Conservation (phyloP, 2,329 filamentous ascomycete species). For the Alternaria arbusti region DNA sequence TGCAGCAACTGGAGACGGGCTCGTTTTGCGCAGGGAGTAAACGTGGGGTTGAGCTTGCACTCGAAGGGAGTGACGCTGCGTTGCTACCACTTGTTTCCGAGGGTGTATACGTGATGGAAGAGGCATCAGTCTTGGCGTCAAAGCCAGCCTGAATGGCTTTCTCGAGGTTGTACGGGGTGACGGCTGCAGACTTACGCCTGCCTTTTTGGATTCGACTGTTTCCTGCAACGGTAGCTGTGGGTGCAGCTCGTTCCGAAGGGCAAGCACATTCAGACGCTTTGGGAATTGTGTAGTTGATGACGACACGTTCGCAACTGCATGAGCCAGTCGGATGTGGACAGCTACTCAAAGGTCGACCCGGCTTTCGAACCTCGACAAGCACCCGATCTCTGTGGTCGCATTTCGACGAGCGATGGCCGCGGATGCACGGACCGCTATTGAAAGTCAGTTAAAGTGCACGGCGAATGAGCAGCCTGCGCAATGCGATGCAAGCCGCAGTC, state of each 20-base stretch:
- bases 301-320: constrained; percentile 69
- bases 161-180: constrained; percentile 39
- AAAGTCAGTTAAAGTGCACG: constrained; percentile 17
- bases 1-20: constrained; percentile 40
- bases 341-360: constrained; percentile 71
- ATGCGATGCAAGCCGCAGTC: not conserved
- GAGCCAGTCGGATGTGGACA: constrained; percentile 71
- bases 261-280: constrained; percentile 50
- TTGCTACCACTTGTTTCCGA: constrained; percentile 44
- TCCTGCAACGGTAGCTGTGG: constrained; percentile 26
- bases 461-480: not conserved
- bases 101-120: constrained; percentile 40
- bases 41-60: constrained; percentile 48
- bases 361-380: constrained; percentile 74
- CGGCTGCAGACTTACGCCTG: constrained; percentile 37
- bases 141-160: constrained; percentile 44
- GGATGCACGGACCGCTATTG: constrained; percentile 73
- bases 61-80: constrained; percentile 42
- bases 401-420: constrained; percentile 77
- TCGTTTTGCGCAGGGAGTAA: constrained; percentile 36
- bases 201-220: constrained; percentile 44
- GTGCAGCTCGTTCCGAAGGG: constrained; percentile 39
- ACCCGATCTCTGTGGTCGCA: constrained; percentile 73
- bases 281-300: constrained; percentile 55
- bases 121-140: constrained; percentile 40